Evolutionary conservation across 164 flowering plant species (phyloP), one percentile per base, ranked within the genome.

Genomic region (Platanus orientalis): DNA sequence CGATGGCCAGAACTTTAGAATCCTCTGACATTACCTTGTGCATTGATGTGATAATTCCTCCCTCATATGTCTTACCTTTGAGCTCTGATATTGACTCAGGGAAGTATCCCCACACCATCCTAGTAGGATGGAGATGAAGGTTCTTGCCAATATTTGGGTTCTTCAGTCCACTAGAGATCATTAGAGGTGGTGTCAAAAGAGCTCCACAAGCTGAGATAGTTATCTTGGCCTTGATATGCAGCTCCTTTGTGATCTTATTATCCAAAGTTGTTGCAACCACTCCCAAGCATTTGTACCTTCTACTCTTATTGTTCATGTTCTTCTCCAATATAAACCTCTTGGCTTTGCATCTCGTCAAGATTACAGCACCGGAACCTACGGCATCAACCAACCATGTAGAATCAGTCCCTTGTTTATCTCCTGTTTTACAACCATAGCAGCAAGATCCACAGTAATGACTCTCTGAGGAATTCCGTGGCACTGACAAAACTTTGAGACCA

Each of bases 301-400:
- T 71, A 24, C 1, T 23, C 39, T 60, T 63, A 26, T 70, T 60
- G 16, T 19, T 19, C 12, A 60, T 60, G 61, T 78, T 84, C 60
- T 65, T 54, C 39, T 73, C 80, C 17, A 86, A 45, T 11, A 86
- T 69, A 36, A 88, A 71, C 54, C 64, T 84, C 75, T 82, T 81
- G n/a, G 92, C 96, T 73, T 83, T 84, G 68, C 89, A 80, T 27
- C 88, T 84, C 9, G 87, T 83, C 62, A 86, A 17, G 58, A 88
- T 81, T 59, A 88, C 88, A 32, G 96, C 90, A 23, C 86, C 89
- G 42, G 47, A 57, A 14, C 72, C 54, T 26, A 87, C 90, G 6
- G 92, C 88, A 75, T 89, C 93, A 4, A 83, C 89, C 42, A 89
- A 76, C 96, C 96, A 89, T 2, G 93, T 89, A 5, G 73, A 39